These are phyloP conservation scores for Candida sithepensis DNA, from an alignment of 805 yeast genomes.

Conservation along the genomic window DNA sequence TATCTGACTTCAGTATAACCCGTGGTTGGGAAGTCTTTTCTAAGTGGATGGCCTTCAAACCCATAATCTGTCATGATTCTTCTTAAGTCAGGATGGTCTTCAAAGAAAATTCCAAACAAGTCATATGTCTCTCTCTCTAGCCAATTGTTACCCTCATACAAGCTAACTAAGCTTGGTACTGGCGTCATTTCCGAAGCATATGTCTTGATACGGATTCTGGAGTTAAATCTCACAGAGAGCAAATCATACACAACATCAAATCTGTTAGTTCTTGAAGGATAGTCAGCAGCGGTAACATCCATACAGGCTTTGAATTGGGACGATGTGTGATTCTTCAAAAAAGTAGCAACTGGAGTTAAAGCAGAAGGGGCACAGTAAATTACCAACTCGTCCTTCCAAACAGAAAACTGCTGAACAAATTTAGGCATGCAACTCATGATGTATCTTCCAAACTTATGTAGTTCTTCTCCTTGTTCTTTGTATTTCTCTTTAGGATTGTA, in stretches of 20 bases:
- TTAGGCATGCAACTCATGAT: constrained; percentile 77
- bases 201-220: constrained; percentile 85
- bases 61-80: constrained; percentile 91
- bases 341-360: constrained; percentile 63
- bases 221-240: constrained; percentile 76
- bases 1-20: constrained; percentile 89
- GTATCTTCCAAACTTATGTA: constrained; percentile 79
- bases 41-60: constrained; percentile 85
- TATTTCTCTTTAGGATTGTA: constrained; percentile 78
- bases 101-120: constrained; percentile 82
- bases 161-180: constrained; percentile 72
- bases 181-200: constrained; percentile 80
- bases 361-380: constrained; percentile 75
- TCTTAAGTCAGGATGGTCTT: constrained; percentile 85
- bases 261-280: constrained; percentile 77
- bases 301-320: constrained; percentile 74
- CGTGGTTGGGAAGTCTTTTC: constrained; percentile 90
- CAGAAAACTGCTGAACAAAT: constrained; percentile 76
- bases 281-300: constrained; percentile 86
- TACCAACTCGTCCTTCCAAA: constrained; percentile 87
- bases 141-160: constrained; percentile 85
- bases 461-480: constrained; percentile 60
- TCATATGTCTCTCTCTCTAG: constrained; percentile 88
- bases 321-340: constrained; percentile 74
- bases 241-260: constrained; percentile 85